A percentile compares a stretch with the other conserved stretches of the same genome.
These are phyloP conservation scores for Eucalyptus guilfoylei DNA, from an alignment of 345 rosid genomes.

Conservation along the genomic window DNA sequence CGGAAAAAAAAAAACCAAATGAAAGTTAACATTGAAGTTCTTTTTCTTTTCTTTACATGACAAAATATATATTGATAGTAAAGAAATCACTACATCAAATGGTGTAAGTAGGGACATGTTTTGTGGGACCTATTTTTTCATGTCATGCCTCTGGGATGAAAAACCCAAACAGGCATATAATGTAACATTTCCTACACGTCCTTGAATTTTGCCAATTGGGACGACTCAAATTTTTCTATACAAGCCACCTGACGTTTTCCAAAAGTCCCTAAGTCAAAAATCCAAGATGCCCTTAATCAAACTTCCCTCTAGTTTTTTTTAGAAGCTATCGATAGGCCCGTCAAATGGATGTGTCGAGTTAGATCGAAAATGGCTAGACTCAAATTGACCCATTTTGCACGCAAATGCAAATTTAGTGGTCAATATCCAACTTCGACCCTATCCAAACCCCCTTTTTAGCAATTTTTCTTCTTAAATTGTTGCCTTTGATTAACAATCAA, in stretches of 20 bases:
- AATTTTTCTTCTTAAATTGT: neutral
- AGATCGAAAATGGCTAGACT: neutral
- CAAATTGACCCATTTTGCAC: no score
- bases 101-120: neutral
- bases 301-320: neutral
- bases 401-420: neutral
- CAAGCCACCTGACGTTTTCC: neutral
- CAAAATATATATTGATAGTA: neutral
- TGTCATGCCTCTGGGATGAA: neutral
- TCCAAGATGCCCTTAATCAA: fast-evolving
- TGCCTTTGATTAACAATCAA: neutral
- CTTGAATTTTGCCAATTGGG: neutral
- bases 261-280: neutral
- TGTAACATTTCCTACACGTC: neutral
- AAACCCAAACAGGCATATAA: neutral
- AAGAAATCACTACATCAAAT: neutral
- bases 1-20: neutral
- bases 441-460: no score
- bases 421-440: neutral
- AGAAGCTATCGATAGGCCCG: neutral
- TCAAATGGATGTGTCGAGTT: fast-evolving
- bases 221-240: neutral
- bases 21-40: neutral
- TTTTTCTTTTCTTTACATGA: no score
- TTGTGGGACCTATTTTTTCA: neutral